These are phyloP conservation scores for Schwanniomyces occidentalis DNA, from an alignment of 805 yeast species.

Conservation along the genomic window DNA sequence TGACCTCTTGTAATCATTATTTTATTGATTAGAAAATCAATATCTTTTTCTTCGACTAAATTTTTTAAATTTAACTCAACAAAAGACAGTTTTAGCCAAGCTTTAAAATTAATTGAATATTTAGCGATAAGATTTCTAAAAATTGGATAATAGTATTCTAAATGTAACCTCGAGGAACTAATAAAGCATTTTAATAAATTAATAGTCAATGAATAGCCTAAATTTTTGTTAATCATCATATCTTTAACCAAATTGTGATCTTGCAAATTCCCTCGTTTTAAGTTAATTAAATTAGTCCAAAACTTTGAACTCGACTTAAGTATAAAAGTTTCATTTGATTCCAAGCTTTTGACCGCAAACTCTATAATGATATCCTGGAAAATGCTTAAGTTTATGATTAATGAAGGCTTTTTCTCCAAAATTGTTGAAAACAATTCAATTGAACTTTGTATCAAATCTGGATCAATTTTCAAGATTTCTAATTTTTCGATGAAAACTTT, in stretches of 20 bases:
- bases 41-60: constrained; percentile 30
- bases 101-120: constrained; percentile 47
- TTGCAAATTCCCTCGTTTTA: constrained; percentile 45
- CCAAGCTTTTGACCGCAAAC: constrained; percentile 40
- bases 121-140: constrained; percentile 49
- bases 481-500: constrained; percentile 38
- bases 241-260: constrained; percentile 36
- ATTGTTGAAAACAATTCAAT: constrained; percentile 53
- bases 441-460: constrained; percentile 56
- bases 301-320: constrained; percentile 53
- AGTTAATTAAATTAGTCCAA: constrained; percentile 51
- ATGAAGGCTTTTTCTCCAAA: constrained; percentile 49
- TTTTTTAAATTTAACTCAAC: constrained; percentile 12
- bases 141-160: constrained; percentile 57
- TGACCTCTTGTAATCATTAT: constrained; percentile 65
- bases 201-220: constrained; percentile 26
- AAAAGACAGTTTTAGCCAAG: constrained; percentile 37
- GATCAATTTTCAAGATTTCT: constrained; percentile 46
- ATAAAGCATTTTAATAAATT: constrained; percentile 37
- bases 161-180: constrained; percentile 54
- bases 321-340: constrained; percentile 54
- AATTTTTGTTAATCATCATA: constrained; percentile 19
- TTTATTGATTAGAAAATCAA: constrained; percentile 48
- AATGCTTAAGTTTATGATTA: constrained; percentile 37
- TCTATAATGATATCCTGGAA: constrained; percentile 22